phyloP scores from a whole-genome alignment of 495 filamentous ascomycete genomes.

The Podospora pseudocomata region DNA sequence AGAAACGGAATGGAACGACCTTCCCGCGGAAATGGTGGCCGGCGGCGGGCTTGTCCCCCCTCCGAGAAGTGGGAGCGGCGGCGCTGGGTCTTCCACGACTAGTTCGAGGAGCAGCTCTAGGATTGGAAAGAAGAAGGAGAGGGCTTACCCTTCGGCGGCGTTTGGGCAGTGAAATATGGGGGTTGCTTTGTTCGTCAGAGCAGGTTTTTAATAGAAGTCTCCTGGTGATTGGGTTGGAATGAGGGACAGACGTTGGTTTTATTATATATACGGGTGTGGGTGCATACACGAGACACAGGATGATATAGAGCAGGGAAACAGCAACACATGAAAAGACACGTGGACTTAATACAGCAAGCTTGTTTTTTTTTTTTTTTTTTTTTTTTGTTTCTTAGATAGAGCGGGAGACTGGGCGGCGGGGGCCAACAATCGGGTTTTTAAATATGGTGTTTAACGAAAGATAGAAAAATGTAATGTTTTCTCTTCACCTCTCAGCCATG shows the following conservation, averaged over 20 bases:
- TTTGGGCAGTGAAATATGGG: conserved; percentile 36
- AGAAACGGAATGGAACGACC: conserved; percentile 56
- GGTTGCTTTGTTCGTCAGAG: background rate
- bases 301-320: too few species aligned
- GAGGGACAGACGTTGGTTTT: too few species aligned
- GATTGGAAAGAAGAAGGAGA: conserved; percentile 46
- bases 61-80: conserved; percentile 1
- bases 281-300: too few species aligned
- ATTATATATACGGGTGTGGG: too few species aligned
- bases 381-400: background rate
- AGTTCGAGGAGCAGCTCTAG: conserved; percentile 48
- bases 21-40: conserved; percentile 50
- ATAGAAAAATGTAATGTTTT: too few species aligned
- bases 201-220: too few species aligned
- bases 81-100: conserved; percentile 33
- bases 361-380: background rate
- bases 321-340: too few species aligned
- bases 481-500: too few species aligned
- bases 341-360: background rate
- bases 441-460: too few species aligned
- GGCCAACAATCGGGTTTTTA: too few species aligned
- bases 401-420: too few species aligned
- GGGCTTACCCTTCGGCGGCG: conserved; percentile 51
- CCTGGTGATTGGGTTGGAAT: too few species aligned
- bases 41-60: conserved; percentile 7